Base-by-base conservation (phyloP, 176 grass and related monocot species). In the Cenchrus americanus region DNA sequence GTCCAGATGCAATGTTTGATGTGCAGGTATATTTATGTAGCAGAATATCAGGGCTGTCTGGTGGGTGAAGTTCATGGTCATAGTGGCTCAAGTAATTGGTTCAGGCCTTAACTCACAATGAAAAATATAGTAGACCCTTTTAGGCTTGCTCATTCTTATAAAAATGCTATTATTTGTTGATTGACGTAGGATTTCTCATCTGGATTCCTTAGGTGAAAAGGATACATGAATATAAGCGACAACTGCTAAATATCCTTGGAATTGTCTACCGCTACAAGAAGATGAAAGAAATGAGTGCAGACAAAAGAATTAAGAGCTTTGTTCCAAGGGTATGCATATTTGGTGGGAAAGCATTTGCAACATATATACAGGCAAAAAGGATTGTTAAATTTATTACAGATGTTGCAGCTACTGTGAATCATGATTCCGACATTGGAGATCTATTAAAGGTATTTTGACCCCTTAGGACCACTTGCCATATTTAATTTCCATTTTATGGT, bases 231-330 rank as follows among this genome's bases (percentile, higher is more conserved):
- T 99, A 99, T 80, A 99, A 99, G 74, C 58, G 96, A 34, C 96
- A 99, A 41, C 55, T 99, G 61, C 48, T 99, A 89, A 99, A 99
- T 85, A 94, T 99, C 79, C 85, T 99, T 57, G 96, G 96, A 86
- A 99, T 99, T 75, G 91, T 99, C 63, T 96, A 99, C 66, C 89
- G 96, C 15, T 99, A 99, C 69, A 99, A 94, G 87, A 96, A 99
- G 80, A 99, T 99, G 93, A 99, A 96, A 92, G 96, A 94, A 89
- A 94, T 96, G 96, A 90, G 87, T 67, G 77, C 75, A 71, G 47
- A 90, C 90, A 75, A 96, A 75, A 96, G 96, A 83, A 37, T 68
- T 72, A 71, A 86, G 17, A 96, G 78, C 42, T 98, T 92, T 90
- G 93, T 91, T 73, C 91, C 96, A 37, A 90, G 93, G 86, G 93